These are phyloP conservation scores for Termitomyces eurrhizus DNA, from an alignment of 768 basidiomycete species.

Conservation along the genomic window DNA sequence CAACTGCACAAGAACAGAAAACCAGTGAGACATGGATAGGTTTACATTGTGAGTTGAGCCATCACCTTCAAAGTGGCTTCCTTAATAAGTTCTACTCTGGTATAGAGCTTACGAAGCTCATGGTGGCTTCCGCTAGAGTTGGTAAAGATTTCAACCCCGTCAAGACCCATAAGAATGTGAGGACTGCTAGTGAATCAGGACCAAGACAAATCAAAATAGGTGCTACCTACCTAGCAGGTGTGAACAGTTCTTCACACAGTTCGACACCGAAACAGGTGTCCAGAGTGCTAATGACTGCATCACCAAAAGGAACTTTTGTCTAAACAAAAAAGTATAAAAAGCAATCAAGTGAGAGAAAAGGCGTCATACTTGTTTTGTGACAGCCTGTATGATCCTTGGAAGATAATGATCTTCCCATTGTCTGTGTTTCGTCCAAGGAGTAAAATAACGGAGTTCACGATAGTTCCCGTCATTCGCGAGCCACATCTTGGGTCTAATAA, in stretches of 20 bases:
- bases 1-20: conserved; percentile 47
- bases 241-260: conserved; percentile 96
- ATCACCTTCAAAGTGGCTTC: conserved; percentile 92
- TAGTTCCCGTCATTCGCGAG: conserved; percentile 98
- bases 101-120: conserved; percentile 93
- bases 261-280: conserved; percentile 98
- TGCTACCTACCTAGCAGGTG: conserved; percentile 82
- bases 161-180: conserved; percentile 95
- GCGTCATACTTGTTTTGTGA: conserved; percentile 76
- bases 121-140: conserved; percentile 99
- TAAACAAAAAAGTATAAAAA: conserved; percentile 24
- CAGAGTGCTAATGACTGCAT: conserved; percentile 86
- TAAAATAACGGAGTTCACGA: conserved; percentile 84
- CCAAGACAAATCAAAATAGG: not conserved
- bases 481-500: conserved; percentile 99
- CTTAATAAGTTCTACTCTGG: conserved; percentile 90
- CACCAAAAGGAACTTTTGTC: conserved; percentile 92
- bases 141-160: conserved; percentile 98
- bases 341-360: not conserved
- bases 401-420: conserved; percentile 91
- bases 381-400: conserved; percentile 81
- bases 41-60: not conserved
- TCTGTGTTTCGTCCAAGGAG: conserved; percentile 89
- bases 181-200: conserved; percentile 55
- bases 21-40: not conserved